These are phyloP conservation scores for Carex cristatella DNA, from an alignment of 176 grass and related monocot species.

Conservation along the genomic window DNA sequence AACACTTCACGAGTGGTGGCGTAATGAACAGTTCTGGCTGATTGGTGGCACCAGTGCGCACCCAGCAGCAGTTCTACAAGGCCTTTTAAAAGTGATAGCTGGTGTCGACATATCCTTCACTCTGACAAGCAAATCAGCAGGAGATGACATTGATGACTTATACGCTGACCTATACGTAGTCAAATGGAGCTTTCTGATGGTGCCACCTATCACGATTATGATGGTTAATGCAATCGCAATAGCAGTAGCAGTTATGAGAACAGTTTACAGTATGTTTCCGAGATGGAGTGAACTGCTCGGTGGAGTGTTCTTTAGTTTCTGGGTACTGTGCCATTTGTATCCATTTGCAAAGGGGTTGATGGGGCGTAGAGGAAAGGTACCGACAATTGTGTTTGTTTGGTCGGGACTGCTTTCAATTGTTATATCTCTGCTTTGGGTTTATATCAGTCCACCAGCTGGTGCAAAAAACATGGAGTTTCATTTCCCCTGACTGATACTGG, in stretches of 20 bases:
- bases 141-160: slow-evolving; percentile 40
- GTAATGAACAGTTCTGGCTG: slow-evolving; percentile 97
- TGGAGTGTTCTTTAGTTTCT: slow-evolving; percentile 93
- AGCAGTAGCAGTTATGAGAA: slow-evolving; percentile 53
- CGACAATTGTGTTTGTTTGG: slow-evolving; percentile 92
- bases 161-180: slow-evolving; percentile 77
- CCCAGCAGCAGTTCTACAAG: slow-evolving; percentile 72
- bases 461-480: slow-evolving; percentile 48
- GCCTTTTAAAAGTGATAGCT: slow-evolving; percentile 84
- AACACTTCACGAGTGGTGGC: slow-evolving; percentile 93
- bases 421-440: slow-evolving; percentile 87
- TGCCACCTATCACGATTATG: slow-evolving; percentile 90
- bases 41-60: slow-evolving; percentile 95
- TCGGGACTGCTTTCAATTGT: slow-evolving; percentile 68
- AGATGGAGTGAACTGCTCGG: slow-evolving; percentile 93
- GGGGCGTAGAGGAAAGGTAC: slow-evolving; percentile 81
- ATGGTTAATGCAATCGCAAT: slow-evolving; percentile 79
- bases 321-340: slow-evolving; percentile 95
- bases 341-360: slow-evolving; percentile 94
- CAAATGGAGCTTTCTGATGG: slow-evolving; percentile 89
- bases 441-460: slow-evolving; percentile 68
- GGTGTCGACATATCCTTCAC: slow-evolving; percentile 95
- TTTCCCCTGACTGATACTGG: slow-evolving; percentile 44
- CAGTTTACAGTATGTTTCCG: slow-evolving; percentile 81
- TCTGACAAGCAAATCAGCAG: slow-evolving; percentile 54